Conservation (phyloP, 176 grass and related monocot species). For the Chrysopogon serrulatus region DNA sequence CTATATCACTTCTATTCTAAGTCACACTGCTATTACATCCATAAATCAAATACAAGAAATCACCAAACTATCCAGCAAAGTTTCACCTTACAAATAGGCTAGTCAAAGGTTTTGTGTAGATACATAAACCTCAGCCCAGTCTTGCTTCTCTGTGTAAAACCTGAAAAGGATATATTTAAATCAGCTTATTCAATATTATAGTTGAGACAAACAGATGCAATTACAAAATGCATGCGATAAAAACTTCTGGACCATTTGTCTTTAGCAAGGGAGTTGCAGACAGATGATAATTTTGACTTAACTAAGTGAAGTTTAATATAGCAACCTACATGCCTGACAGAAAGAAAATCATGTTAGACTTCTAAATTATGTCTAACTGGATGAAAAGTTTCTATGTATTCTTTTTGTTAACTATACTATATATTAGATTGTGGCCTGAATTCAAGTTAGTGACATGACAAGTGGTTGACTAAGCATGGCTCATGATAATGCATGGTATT, state of each 20-base stretch:
- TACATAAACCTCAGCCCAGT: conserved; percentile 45
- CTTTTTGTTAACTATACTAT: neutral
- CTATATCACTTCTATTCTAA: neutral
- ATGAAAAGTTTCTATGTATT: neutral
- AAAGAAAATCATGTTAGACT: neutral
- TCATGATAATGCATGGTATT: neutral
- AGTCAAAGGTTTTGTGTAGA: neutral
- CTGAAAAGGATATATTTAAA: conserved; percentile 35
- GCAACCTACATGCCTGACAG: neutral
- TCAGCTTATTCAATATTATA: neutral
- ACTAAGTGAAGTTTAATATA: neutral
- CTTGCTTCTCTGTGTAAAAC: conserved; percentile 66
- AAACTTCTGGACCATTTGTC: neutral
- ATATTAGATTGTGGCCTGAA: neutral
- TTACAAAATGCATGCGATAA: neutral
- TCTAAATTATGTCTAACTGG: neutral
- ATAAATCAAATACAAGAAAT: conserved; percentile 23
- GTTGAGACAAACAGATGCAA: neutral
- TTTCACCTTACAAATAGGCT: conserved; percentile 12
- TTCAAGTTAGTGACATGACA: neutral
- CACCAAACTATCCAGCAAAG: neutral
- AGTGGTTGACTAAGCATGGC: neutral
- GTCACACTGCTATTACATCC: conserved; percentile 15
- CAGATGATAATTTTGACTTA: neutral
- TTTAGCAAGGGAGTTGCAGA: neutral